These are phyloP conservation scores for Ceratocystis cubensis DNA, from an alignment of 2,329 filamentous ascomycete species.

Conservation along the genomic window DNA sequence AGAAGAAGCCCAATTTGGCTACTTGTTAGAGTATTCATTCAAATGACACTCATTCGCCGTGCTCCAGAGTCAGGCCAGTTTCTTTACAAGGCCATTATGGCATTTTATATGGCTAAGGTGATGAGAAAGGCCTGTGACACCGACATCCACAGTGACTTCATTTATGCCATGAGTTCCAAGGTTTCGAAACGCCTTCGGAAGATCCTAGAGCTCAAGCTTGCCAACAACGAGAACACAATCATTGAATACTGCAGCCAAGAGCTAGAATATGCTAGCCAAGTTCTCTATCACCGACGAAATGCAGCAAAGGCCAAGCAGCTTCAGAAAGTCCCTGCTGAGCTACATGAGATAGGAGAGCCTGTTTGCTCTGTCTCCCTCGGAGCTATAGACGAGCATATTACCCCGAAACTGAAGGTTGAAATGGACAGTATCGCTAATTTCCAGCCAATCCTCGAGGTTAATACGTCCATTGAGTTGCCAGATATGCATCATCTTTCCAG, in stretches of 20 bases:
- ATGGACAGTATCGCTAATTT: background rate
- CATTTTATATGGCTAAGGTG: conserved; percentile 32
- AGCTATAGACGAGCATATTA: background rate
- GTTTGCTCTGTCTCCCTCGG: background rate
- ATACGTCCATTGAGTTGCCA: background rate
- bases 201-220: conserved; percentile 23
- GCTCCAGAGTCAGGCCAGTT: background rate
- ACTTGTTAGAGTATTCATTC: conserved; percentile 39
- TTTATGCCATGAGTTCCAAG: conserved; percentile 35
- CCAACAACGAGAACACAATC: background rate
- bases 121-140: conserved; percentile 25
- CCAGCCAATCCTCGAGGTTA: background rate
- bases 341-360: background rate
- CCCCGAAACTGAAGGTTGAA: background rate
- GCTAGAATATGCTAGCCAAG: background rate
- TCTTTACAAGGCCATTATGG: conserved; percentile 41
- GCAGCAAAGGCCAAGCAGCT: background rate
- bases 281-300: background rate
- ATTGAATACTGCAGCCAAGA: background rate
- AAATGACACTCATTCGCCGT: conserved; percentile 25
- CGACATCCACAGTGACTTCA: conserved; percentile 24
- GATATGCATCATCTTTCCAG: background rate
- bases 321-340: background rate
- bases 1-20: conserved; percentile 43
- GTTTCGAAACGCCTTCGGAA: conserved; percentile 34